A percentile compares a stretch with the other conserved stretches of the same genome.
phyloP scores from a whole-genome alignment of 768 basidiomycete species.

The Trametes cubensis region DNA sequence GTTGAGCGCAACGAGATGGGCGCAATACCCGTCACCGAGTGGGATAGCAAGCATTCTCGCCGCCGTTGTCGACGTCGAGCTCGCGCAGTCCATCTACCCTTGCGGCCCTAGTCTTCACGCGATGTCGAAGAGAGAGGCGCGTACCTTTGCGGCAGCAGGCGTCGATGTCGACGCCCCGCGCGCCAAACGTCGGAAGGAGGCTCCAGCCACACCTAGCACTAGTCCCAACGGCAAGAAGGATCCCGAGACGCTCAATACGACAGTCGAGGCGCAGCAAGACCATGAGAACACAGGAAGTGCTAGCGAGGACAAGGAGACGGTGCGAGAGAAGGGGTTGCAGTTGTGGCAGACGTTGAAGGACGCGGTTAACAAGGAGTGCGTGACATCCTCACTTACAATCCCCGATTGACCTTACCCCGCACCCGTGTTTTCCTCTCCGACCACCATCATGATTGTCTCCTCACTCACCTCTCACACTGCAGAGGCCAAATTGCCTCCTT shows the following conservation, averaged over 20 bases:
- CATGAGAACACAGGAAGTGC: constrained; percentile 33
- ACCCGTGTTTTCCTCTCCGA: constrained; percentile 26
- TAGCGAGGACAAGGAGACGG: constrained; percentile 36
- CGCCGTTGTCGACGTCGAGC: constrained; percentile 8
- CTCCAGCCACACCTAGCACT: constrained; percentile 29
- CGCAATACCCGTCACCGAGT: constrained; percentile 7
- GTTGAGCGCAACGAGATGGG: constrained; percentile 13
- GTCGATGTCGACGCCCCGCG: constrained; percentile 50
- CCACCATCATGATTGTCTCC: constrained; percentile 31
- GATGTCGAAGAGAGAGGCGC: constrained; percentile 59
- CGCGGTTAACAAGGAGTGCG: constrained; percentile 87
- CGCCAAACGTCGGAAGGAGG: constrained; percentile 54
- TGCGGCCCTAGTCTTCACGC: not conserved
- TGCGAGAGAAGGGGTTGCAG: constrained; percentile 69
- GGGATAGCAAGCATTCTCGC: constrained; percentile 20
- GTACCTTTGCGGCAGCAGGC: constrained; percentile 37
- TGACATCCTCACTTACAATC: constrained; percentile 43
- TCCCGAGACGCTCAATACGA: constrained; percentile 47
- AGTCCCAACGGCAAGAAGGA: constrained; percentile 25
- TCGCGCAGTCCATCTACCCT: constrained; percentile 8
- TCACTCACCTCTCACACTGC: constrained; percentile 25
- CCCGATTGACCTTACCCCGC: constrained; percentile 30
- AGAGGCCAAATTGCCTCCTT: constrained; percentile 67
- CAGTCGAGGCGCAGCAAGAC: constrained; percentile 37
- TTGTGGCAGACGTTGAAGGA: constrained; percentile 81